phyloP scores from a whole-genome alignment of 805 yeast species.

The Wickerhamiella spandovensis region DNA sequence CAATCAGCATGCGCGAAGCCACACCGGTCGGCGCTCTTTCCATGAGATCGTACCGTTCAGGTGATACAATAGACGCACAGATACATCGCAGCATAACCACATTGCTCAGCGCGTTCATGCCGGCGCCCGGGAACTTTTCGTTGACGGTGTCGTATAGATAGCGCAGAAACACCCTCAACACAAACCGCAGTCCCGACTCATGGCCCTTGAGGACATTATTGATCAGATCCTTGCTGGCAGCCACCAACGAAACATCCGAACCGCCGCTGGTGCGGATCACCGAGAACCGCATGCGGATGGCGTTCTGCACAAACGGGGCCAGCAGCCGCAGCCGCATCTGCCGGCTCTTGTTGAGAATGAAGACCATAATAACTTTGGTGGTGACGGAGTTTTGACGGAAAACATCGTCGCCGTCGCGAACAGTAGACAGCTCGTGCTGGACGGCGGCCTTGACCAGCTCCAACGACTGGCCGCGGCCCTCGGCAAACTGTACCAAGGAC shows the following conservation, averaged over 20 bases:
- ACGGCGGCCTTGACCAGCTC: not conserved
- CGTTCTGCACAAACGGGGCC: not conserved
- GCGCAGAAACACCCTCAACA: constrained; percentile 1
- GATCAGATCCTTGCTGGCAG: not conserved
- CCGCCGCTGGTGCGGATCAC: not conserved
- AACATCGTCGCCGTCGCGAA: not conserved
- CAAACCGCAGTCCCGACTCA: not conserved
- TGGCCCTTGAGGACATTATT: not conserved
- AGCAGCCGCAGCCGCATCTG: not conserved
- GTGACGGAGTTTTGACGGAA: constrained; percentile 2
- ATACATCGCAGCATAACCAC: constrained; percentile 1
- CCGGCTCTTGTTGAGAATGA: not conserved
- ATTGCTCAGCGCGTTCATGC: constrained; percentile 1
- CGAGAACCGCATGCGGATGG: not conserved
- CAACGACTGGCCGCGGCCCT: not conserved
- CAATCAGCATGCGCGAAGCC: not conserved
- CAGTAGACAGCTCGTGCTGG: not conserved
- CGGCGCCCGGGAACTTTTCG: not conserved
- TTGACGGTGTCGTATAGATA: not conserved
- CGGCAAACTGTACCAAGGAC: not conserved
- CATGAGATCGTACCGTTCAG: constrained; percentile 1
- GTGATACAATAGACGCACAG: constrained; percentile 1
- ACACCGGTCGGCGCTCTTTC: not conserved
- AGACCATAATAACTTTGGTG: constrained; percentile 1
- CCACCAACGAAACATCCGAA: not conserved